A percentile compares a stretch with the other conserved stretches of the same genome.
phyloP scores from a whole-genome alignment of 345 rosid species.

The Lenwebbia sp. region DNA sequence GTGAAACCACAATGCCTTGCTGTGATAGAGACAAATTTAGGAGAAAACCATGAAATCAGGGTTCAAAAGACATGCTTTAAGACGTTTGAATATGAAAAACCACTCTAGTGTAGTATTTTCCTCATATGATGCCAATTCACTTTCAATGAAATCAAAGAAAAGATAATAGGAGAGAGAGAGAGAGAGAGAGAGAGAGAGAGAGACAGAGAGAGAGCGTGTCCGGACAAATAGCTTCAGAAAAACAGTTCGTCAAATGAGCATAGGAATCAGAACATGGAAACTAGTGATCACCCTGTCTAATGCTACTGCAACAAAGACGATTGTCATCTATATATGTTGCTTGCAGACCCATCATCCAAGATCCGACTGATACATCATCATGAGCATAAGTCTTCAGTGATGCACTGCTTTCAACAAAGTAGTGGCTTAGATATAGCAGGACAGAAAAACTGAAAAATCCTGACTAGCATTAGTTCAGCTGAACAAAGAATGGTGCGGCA shows the following conservation, averaged over 20 bases:
- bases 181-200: neutral
- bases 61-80: neutral
- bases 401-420: slow-evolving; percentile 43
- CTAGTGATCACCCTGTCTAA: slow-evolving; percentile 59
- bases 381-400: slow-evolving; percentile 77
- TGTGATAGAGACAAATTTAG: neutral
- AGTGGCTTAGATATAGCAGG: neutral
- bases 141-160: neutral
- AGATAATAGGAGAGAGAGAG: neutral
- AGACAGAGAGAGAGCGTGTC: neutral
- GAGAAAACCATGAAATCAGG: neutral
- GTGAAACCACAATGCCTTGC: neutral
- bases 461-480: neutral
- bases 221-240: neutral
- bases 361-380: slow-evolving; percentile 80
- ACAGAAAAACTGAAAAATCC: neutral
- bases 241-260: neutral
- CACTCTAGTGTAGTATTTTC: neutral
- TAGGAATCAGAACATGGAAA: neutral
- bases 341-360: slow-evolving; percentile 96
- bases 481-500: neutral
- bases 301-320: slow-evolving; percentile 80
- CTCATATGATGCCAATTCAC: neutral
- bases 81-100: neutral
- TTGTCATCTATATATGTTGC: slow-evolving; percentile 88